A percentile compares a stretch with the other conserved stretches of the same genome.
These are phyloP conservation scores for Endocalyx cinctus DNA, from an alignment of 2,329 filamentous ascomycete species.

Conservation along the genomic window DNA sequence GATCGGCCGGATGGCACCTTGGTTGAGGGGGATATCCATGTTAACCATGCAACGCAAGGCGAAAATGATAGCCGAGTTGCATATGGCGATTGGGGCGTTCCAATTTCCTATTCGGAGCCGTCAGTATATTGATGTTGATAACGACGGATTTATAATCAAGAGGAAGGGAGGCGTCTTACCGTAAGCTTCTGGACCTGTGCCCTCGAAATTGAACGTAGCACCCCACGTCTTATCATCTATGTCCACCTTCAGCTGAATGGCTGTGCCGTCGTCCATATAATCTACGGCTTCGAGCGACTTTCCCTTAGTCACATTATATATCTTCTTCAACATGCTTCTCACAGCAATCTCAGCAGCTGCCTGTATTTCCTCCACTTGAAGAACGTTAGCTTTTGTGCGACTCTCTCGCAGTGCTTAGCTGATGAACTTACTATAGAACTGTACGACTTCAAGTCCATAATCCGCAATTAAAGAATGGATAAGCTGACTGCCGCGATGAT, in stretches of 20 bases:
- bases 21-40: conserved; percentile 27
- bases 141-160: neutral
- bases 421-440: conserved; percentile 41
- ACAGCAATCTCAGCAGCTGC: conserved; percentile 75
- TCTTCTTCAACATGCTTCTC: conserved; percentile 64
- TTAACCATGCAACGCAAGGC: conserved; percentile 21
- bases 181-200: conserved; percentile 30
- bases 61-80: conserved; percentile 30
- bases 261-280: conserved; percentile 83
- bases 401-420: conserved; percentile 42
- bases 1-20: too few relatives aligned
- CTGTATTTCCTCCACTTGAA: conserved; percentile 66
- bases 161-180: conserved; percentile 3
- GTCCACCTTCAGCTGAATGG: conserved; percentile 68
- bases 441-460: conserved; percentile 66
- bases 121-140: neutral
- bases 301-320: conserved; percentile 65
- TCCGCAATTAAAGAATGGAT: conserved; percentile 69
- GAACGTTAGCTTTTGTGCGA: too few relatives aligned
- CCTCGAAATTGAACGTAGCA: conserved; percentile 50
- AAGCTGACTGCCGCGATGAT: conserved; percentile 77
- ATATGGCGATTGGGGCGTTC: conserved; percentile 34
- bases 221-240: conserved; percentile 72
- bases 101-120: conserved; percentile 13
- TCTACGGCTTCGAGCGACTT: conserved; percentile 70